Evolutionary conservation across 768 basidiomycete genomes (phyloP).

Genomic region (Naganishia vaughanmartiniae): DNA sequence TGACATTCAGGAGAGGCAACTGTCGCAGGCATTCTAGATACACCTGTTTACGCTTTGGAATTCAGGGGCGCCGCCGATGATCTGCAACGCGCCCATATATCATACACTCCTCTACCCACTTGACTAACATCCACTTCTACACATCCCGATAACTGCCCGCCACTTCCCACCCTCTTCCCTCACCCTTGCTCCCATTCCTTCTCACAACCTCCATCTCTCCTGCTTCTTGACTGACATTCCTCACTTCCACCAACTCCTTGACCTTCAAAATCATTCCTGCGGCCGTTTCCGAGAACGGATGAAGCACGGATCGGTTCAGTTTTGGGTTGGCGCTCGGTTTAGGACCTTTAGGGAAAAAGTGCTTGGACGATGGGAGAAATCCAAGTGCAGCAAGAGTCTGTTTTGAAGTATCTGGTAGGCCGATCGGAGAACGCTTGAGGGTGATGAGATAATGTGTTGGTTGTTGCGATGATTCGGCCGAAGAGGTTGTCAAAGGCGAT

Average conservation of each 20-base stretch:
- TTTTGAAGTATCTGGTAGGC: constrained; percentile 68
- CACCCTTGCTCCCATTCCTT: constrained; percentile 36
- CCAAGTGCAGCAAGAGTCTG: constrained; percentile 79
- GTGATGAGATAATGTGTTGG: constrained; percentile 84
- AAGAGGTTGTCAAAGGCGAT: background rate
- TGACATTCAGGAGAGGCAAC: background rate
- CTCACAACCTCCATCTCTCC: constrained; percentile 37
- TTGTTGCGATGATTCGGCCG: constrained; percentile 17
- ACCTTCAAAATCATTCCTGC: constrained; percentile 83
- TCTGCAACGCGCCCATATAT: background rate
- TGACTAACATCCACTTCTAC: background rate
- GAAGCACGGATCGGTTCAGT: constrained; percentile 80
- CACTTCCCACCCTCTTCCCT: constrained; percentile 42
- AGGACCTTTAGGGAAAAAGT: constrained; percentile 7
- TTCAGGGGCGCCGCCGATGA: too few relatives aligned
- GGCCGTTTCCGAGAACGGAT: constrained; percentile 66
- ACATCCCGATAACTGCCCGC: constrained; percentile 13
- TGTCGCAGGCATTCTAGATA: background rate
- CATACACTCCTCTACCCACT: background rate
- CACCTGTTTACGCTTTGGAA: too few relatives aligned
- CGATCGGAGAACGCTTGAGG: constrained; percentile 79
- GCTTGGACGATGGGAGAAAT: constrained; percentile 49
- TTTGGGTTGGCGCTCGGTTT: constrained; percentile 55
- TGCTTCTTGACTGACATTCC: constrained; percentile 65
- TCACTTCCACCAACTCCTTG: constrained; percentile 85